Base-by-base conservation (phyloP, 257 asterid species). In the Solanum piurae region DNA sequence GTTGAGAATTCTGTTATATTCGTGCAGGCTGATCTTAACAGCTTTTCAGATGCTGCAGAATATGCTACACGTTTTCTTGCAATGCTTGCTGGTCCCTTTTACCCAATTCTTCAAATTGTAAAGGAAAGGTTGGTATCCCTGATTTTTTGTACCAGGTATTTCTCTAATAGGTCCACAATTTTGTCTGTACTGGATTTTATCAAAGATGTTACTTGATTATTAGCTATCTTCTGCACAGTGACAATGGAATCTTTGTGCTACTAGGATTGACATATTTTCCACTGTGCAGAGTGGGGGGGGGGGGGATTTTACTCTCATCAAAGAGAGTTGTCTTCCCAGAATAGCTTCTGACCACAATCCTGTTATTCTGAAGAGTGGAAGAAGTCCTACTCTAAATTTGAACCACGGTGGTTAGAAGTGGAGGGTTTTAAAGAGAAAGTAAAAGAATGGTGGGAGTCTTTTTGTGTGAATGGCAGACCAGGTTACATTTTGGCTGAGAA, bases 61-160 rank as follows among this genome's bases (percentile, higher is more conserved):
- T 89, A 94, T 88, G 93, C 95, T 58, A 86, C 95, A 89, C 95
- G 95, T 46, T 96, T 97, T 91, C 98, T 97, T 86, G 96, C 99
- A 49, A 93, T 96, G 99, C 98, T 97, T 90, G 93, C 95, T 73
- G 99, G 99, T 91, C 99, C 98, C 25, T 92, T 92, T 91, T 96
- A 93, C 92, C 98, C 98, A 85, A 94, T 97, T 91, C 97, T 97
- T 91, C 93, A 88, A 86, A 91, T 94, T 86, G 94, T 92, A 84
- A 97, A 92, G 86, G 99, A 97, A 92, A 97, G 99, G 99, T 97
- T 86, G 89, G 94, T 88, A 83, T 69, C 68, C 87, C 90, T 89
- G 77, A 83, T 76, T 75, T 88, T 66, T 80, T 49, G 38, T 79
- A 27, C 42, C 21, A 16, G 42, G 25, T 29, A 16, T 46, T 18